Evolutionary conservation across 2,329 filamentous ascomycete species (phyloP), one percentile per base, ranked within the genome.

Genomic region (Cladosporium sp.): DNA sequence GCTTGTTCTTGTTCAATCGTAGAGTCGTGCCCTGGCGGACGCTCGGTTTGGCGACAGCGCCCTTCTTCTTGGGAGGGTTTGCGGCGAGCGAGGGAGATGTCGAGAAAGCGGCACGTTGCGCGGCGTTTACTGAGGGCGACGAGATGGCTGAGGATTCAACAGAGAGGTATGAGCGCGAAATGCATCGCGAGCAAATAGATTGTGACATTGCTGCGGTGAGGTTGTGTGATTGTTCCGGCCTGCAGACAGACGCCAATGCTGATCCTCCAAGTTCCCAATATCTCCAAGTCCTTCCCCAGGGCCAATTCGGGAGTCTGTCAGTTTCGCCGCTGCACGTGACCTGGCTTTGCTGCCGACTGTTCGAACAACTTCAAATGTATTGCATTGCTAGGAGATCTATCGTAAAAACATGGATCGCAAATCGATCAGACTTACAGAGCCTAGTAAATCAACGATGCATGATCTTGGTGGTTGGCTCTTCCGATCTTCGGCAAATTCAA

Each of bases 101-200:
- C 52, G 70, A 71, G 61, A 73, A 72, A 25, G 69, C 65, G 51
- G 69, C 64, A 57, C 62, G 62, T n/a, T 59, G 56, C 44, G 57
- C 42, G 40, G 53, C 44, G 45, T 54, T 56, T 40, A 48, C 20
- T 4, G 48, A 40, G n/a, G 40, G 35, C 35, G 44, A 40, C 32
- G 56, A 55, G 32, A 49, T 25, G 32, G 59, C 34, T 17, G 51
- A 54, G 20, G 57, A 53, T 28, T 60, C 56, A 20, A 52, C 7
- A 20, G 59, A 19, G 42, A 48, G 35, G 5, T 49, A 37, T 20
- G 58, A 60, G 52, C 62, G 58, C 37, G 61, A 58, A 10, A 65
- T 60, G 57, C 63, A 65, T 52, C 63, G 52, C 44, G 62, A 56
- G 44, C 63, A 65, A 19, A 65, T 59, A 40, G 58, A 51, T 44